Conservation (phyloP, 805 yeast genomes). For the Candida oleophila region DNA sequence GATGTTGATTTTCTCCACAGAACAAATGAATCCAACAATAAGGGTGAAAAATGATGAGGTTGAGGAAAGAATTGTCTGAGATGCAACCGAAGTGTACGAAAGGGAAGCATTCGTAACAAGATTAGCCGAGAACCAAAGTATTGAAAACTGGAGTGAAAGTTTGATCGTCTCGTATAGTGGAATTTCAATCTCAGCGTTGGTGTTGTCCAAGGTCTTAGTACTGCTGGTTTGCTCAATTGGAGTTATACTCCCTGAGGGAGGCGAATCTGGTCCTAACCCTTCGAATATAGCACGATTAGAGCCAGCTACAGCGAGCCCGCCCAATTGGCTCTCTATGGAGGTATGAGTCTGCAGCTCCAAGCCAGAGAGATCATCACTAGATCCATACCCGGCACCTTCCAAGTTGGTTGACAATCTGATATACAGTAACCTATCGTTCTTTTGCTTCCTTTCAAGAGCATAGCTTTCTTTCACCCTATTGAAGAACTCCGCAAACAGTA, state of each 20-base stretch:
- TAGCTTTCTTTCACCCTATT: slow-evolving; percentile 13
- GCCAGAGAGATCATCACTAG: slow-evolving; percentile 17
- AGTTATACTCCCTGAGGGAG: background rate
- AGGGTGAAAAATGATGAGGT: slow-evolving; percentile 93
- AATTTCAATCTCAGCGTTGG: slow-evolving; percentile 19
- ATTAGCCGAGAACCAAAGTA: slow-evolving; percentile 89
- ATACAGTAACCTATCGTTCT: slow-evolving; percentile 9
- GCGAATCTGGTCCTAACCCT: background rate
- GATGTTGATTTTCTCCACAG: slow-evolving; percentile 65
- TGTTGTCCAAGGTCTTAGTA: background rate
- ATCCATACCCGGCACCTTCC: slow-evolving; percentile 18
- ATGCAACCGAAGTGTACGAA: slow-evolving; percentile 86
- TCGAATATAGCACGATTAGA: background rate
- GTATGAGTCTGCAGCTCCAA: slow-evolving; percentile 7
- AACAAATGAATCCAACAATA: slow-evolving; percentile 69
- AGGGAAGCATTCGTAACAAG: slow-evolving; percentile 85
- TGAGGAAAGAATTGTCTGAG: slow-evolving; percentile 89
- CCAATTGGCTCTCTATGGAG: background rate
- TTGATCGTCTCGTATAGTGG: slow-evolving; percentile 63
- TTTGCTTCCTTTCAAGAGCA: slow-evolving; percentile 13
- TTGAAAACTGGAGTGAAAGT: slow-evolving; percentile 77
- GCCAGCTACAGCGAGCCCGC: background rate
- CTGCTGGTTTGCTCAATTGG: background rate
- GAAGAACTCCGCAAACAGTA: slow-evolving; percentile 22
- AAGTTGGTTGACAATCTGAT: slow-evolving; percentile 8